Evolutionary conservation across 352 stramenopile species (phyloP).

Genomic region (Globisporangium cederbergense): DNA sequence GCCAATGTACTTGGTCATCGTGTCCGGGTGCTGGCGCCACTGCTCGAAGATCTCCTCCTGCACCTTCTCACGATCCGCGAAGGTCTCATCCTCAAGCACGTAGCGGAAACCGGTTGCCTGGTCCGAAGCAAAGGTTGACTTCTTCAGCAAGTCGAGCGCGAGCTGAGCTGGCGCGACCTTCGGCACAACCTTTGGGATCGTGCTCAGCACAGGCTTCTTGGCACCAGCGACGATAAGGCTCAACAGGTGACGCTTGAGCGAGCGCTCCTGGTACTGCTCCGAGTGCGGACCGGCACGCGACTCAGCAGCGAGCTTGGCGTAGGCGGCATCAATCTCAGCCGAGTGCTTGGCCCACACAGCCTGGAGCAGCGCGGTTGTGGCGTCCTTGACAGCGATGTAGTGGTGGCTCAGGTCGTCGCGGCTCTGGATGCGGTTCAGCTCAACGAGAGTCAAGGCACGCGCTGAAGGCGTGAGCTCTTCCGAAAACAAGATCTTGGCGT

Average conservation of each 20-base stretch:
- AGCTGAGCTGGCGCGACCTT: constrained; percentile 44
- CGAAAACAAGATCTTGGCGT: too few species aligned
- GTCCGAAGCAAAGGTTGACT: constrained; percentile 68
- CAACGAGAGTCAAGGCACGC: constrained; percentile 53
- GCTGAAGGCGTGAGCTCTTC: constrained; percentile 48
- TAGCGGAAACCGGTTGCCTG: constrained; percentile 59
- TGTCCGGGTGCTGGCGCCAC: constrained; percentile 69
- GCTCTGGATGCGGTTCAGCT: constrained; percentile 56
- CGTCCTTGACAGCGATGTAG: constrained; percentile 59
- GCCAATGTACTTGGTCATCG: constrained; percentile 78
- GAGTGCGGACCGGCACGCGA: constrained; percentile 47
- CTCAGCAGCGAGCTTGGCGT: constrained; percentile 44
- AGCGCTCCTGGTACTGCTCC: constrained; percentile 74
- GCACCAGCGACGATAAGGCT: constrained; percentile 57
- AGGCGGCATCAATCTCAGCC: constrained; percentile 51
- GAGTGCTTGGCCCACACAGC: constrained; percentile 68
- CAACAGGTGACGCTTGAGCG: constrained; percentile 62
- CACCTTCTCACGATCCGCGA: constrained; percentile 50
- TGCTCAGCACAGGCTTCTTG: constrained; percentile 42
- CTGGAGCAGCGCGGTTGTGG: constrained; percentile 60
- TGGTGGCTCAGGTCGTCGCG: constrained; percentile 67
- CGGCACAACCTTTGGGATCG: constrained; percentile 36
- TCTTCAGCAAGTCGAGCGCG: constrained; percentile 54
- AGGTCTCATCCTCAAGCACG: constrained; percentile 60
- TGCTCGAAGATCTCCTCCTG: constrained; percentile 69